phyloP scores from a whole-genome alignment of 1,284 basidiomycete species.

The Boletus semigastroideus region DNA sequence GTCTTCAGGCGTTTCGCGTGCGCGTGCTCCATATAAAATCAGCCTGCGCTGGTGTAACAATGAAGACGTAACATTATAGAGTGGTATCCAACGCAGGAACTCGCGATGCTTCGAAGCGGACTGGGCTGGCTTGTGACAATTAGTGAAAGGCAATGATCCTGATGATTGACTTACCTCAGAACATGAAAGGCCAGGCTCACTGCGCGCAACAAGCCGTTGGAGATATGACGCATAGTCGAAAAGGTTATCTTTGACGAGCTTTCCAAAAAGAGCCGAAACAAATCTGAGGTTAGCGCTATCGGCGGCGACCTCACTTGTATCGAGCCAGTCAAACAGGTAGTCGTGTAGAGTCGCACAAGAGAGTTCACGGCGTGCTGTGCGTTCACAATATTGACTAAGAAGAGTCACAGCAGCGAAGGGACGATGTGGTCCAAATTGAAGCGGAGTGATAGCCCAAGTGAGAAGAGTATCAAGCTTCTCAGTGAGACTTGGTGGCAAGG shows the following conservation, averaged over 20 bases:
- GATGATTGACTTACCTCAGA: slow-evolving; percentile 44
- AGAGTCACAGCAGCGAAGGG: slow-evolving; percentile 80
- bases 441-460: slow-evolving; percentile 83
- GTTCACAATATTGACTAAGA: slow-evolving; percentile 69
- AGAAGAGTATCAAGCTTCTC: slow-evolving; percentile 79
- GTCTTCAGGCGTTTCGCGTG: slow-evolving; percentile 68
- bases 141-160: not conserved
- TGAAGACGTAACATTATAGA: slow-evolving; percentile 55
- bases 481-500: slow-evolving; percentile 48
- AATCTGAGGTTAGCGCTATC: slow-evolving; percentile 58
- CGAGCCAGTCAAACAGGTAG: slow-evolving; percentile 84
- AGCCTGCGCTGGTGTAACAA: slow-evolving; percentile 66
- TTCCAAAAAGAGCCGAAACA: slow-evolving; percentile 76
- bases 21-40: slow-evolving; percentile 63
- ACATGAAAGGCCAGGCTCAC: slow-evolving; percentile 61
- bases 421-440: slow-evolving; percentile 84
- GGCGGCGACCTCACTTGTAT: slow-evolving; percentile 61
- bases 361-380: slow-evolving; percentile 55
- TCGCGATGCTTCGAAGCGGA: slow-evolving; percentile 59
- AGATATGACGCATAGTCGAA: slow-evolving; percentile 88
- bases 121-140: slow-evolving; percentile 15
- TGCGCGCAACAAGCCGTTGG: slow-evolving; percentile 81
- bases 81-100: slow-evolving; percentile 67
- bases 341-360: slow-evolving; percentile 64
- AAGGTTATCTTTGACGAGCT: slow-evolving; percentile 71